Evolutionary conservation across 352 stramenopile species (phyloP), one percentile per base, ranked within the genome.

Genomic region (Globisporangium spinosum): DNA sequence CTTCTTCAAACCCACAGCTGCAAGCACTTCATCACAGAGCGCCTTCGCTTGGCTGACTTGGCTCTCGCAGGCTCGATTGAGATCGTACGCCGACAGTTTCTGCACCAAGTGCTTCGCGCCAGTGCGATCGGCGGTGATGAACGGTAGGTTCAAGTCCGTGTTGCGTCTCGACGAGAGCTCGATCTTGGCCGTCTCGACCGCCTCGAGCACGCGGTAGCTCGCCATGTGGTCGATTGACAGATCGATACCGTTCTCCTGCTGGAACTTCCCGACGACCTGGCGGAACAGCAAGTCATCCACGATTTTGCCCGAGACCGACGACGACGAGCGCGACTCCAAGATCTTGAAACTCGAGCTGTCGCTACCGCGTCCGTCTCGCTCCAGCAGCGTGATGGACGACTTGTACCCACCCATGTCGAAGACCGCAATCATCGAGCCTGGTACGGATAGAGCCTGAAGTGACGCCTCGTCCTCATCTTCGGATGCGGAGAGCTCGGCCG

Each of bases 61-160:
- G 6, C 51, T 38, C 61, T 89, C 79, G 17, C 82, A 79, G 49
- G 84, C 70, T 8, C 77, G 78, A 2, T 63, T 65, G 17, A 93
- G 69, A 43, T 90, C 78, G 35, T 83, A 89, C 5, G 75, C 70
- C 10, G 83, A 81, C 4, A 93, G 47, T 61, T 77, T 85, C 47
- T 90, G 85, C 20, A 90, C 77, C 27, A 91, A 72, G 60, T 93
- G 85, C 62, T 90, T 91, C 47, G 81, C 85, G 2, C 85, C 85
- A 0, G 75, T 89, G 23, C 71, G 70, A 63, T 93, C 78, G 1
- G 85, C 85, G 0, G 85, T 93, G 69, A 93, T 90, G 67, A 93
- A 93, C 51, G 85, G 85, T 0, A 93, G 72, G 65, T 93, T 90
- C 47, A 91, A 77, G 32, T 90, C 83, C 1, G 79, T 90, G 63